These are phyloP conservation scores for Cucumis hystrix DNA, from an alignment of 306 rosid species.

Conservation along the genomic window DNA sequence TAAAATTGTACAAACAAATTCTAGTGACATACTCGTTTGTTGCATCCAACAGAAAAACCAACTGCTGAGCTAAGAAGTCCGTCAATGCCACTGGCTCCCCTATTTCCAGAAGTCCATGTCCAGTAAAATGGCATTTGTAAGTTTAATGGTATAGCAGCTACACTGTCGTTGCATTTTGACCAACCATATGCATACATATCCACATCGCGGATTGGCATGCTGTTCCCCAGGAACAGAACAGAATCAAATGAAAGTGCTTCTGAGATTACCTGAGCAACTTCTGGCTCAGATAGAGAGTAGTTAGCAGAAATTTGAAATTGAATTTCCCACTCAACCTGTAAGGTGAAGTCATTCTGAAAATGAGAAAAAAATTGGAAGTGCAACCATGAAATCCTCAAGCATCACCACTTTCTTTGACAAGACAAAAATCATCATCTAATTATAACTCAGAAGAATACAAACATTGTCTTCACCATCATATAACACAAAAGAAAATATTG, in stretches of 20 bases:
- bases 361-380: neutral
- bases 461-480: neutral
- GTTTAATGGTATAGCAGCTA: constrained; percentile 27
- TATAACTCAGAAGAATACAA: neutral
- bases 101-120: constrained; percentile 65
- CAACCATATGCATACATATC: constrained; percentile 70
- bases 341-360: neutral
- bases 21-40: constrained; percentile 41
- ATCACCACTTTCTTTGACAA: neutral
- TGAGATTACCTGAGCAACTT: constrained; percentile 54
- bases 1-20: constrained; percentile 3
- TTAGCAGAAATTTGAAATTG: constrained; percentile 59
- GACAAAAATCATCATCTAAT: neutral
- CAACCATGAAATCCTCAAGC: neutral
- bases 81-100: constrained; percentile 98
- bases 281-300: constrained; percentile 71
- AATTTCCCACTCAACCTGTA: constrained; percentile 77
- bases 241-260: constrained; percentile 52
- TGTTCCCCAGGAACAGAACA: constrained; percentile 90
- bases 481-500: neutral
- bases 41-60: constrained; percentile 89
- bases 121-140: constrained; percentile 41
- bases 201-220: constrained; percentile 91
- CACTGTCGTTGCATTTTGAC: constrained; percentile 28
- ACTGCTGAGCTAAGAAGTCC: constrained; percentile 88